Evolutionary conservation across 257 asterid species (phyloP), one percentile per base, ranked within the genome.

Genomic region (Fraxinus excelsior): DNA sequence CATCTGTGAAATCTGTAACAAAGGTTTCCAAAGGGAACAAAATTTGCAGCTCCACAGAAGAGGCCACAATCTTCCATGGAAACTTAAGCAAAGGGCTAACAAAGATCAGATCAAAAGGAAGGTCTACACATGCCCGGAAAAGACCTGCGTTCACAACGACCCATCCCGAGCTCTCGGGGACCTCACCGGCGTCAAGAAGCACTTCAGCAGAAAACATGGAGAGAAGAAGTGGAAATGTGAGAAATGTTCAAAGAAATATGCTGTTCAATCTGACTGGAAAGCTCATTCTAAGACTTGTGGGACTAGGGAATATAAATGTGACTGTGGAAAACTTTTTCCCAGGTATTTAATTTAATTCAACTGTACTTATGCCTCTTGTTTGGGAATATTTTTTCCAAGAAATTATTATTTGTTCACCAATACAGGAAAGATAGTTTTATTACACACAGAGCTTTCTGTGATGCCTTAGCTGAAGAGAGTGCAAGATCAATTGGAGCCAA

Each of bases 21-120:
- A 40, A 40, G 46, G 46, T 40, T 40, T 40, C 46, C 46, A 40
- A 40, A 40, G 46, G 46, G 46, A 40, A 40, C 46, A 40, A 40
- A 40, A 40, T 34, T 56, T 86, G 78, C 90, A 86, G 79, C 90
- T 86, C 21, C 90, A 84, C 31, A 75, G 90, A 86, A 73, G 90
- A 88, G 90, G 88, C 5, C 90, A 84, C 74, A 86, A 86, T 31
- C 83, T 86, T 26, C 88, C 88, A 11, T 84, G 85, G 88, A 86
- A 86, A 76, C 83, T 86, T 1, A 86, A 81, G 81, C 90, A 86
- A 78, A 78, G 86, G 51, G 74, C 76, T 2, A 84, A 76, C 10
- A 74, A 71, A 76, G 90, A 82, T 67, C 71, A 13, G 58, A 77
- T 82, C 25, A 80, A 72, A 26, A 78, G 78, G 76, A 86, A 84